Conservation (phyloP, 2,329 filamentous ascomycete species). For the Diaporthe eres region DNA sequence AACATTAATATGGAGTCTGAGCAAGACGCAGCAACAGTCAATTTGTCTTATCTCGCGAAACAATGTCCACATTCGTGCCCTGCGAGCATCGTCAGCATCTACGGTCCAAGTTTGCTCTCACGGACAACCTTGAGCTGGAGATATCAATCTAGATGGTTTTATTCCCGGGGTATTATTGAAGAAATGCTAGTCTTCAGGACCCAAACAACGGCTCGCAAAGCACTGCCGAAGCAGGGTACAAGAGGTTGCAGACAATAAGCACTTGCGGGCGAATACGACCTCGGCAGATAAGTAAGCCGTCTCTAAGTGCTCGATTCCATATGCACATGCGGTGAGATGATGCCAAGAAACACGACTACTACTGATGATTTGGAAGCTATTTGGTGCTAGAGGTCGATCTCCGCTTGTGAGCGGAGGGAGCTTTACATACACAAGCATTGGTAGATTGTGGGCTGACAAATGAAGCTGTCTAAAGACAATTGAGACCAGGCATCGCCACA, state of each 20-base stretch:
- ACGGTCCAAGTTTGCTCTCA: rapidly evolving
- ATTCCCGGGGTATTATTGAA: not conserved
- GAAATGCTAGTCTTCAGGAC: no score
- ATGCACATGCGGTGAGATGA: not conserved
- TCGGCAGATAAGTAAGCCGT: not conserved
- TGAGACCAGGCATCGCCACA: not conserved
- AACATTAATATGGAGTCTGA: no score
- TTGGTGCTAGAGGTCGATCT: not conserved
- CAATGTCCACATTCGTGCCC: not conserved
- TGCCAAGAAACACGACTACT: not conserved
- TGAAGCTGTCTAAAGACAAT: no score
- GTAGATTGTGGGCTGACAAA: not conserved
- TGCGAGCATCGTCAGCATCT: not conserved
- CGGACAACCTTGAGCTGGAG: no score
- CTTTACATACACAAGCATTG: not conserved
- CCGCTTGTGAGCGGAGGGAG: no score
- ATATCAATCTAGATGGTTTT: not conserved
- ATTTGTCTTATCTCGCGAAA: not conserved
- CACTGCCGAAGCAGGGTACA: no score
- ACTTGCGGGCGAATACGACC: not conserved
- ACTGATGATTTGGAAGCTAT: not conserved
- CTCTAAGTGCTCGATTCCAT: not conserved
- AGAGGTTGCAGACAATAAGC: no score
- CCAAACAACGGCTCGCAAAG: not conserved
- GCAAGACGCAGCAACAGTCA: not conserved